Evolutionary conservation across 2,329 filamentous ascomycete species (phyloP), one percentile per base, ranked within the genome.

Genomic region (Phaeosphaeria sp.): DNA sequence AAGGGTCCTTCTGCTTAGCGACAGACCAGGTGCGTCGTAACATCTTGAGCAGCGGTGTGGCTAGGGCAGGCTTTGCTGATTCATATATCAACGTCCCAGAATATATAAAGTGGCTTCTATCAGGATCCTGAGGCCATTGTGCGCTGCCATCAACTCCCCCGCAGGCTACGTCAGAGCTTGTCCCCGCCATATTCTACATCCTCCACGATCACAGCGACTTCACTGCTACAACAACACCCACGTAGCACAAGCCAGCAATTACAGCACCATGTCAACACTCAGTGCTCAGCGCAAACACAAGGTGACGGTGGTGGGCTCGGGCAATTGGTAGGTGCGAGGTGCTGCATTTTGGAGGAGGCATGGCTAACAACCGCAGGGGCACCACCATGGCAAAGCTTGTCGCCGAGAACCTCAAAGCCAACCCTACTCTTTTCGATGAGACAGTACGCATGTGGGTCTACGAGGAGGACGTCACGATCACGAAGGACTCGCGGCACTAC

Each of bases 401-500:
- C 51, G 93, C 93, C 68, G 94, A 99, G 79, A 99, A 96, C 81
- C 91, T 92, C 39, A 87, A 86, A 61, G 88, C 85, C 64, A 84
- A 97, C 79, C 84, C 88, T 9, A 86, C 92, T 27, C 75, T 97
- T 45, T 99, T 98, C 75, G 91, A 98, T 73, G 83, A 89, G 76
- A 84, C 92, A 61, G 93, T 99, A 51, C 92, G 96, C 80, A 98
- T 99, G 95, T 99, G 95, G 95, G 96, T 99, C 73, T 97, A 88
- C 75, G 95, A 99, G 80, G 95, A 99, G 79, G 87, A 96, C 22
- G 89, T 97, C 63, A 86, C 86, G 53, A 83, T 97, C 43, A 80
- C 91, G 13, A 84, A 89, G 69, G 84, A 85, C 63, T 94, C 91
- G 49, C 87, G 87, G 66, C 85, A 92, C 80, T 93, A 92, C 83